A percentile compares a stretch with the other conserved stretches of the same genome.
Conservation (phyloP, 1,139 yeast species). For the Yamadazyma atlantica region DNA sequence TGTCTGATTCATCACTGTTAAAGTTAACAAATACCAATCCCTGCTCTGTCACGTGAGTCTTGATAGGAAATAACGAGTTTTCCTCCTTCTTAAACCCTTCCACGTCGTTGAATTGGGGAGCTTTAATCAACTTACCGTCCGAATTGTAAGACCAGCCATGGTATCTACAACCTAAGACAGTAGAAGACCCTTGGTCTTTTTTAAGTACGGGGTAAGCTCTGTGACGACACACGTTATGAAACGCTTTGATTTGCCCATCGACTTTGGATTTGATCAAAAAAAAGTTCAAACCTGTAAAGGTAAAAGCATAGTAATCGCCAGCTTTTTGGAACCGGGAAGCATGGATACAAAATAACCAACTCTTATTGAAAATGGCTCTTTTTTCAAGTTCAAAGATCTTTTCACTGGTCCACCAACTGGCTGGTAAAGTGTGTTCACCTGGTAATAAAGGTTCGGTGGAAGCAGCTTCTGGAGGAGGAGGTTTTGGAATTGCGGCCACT, state of each 20-base stretch:
- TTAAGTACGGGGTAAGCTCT: slow-evolving; percentile 61
- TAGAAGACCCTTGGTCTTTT: slow-evolving; percentile 58
- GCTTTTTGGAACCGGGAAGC: slow-evolving; percentile 50
- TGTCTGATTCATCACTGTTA: slow-evolving; percentile 26
- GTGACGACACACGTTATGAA: slow-evolving; percentile 65
- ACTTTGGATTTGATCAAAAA: slow-evolving; percentile 54
- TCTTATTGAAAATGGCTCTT: slow-evolving; percentile 53
- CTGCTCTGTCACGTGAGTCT: slow-evolving; percentile 53
- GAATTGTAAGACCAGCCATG: slow-evolving; percentile 68
- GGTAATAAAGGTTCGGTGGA: slow-evolving; percentile 27
- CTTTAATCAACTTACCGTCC: slow-evolving; percentile 56
- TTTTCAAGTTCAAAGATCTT: slow-evolving; percentile 57
- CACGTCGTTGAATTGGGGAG: slow-evolving; percentile 60
- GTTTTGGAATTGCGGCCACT: slow-evolving; percentile 17
- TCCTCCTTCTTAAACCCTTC: slow-evolving; percentile 57
- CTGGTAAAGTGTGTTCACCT: slow-evolving; percentile 61
- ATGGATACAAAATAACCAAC: slow-evolving; percentile 58
- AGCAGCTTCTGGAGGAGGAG: slow-evolving; percentile 28
- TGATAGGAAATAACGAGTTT: slow-evolving; percentile 55
- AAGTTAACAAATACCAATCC: slow-evolving; percentile 60
- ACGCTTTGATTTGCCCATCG: slow-evolving; percentile 52
- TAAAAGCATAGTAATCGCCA: slow-evolving; percentile 55
- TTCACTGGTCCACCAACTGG: slow-evolving; percentile 65
- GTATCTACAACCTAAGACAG: slow-evolving; percentile 57
- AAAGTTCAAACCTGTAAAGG: slow-evolving; percentile 53